Evolutionary conservation across 2,329 filamentous ascomycete species (phyloP).

Genomic region (Ceratocystis eucalypticola): DNA sequence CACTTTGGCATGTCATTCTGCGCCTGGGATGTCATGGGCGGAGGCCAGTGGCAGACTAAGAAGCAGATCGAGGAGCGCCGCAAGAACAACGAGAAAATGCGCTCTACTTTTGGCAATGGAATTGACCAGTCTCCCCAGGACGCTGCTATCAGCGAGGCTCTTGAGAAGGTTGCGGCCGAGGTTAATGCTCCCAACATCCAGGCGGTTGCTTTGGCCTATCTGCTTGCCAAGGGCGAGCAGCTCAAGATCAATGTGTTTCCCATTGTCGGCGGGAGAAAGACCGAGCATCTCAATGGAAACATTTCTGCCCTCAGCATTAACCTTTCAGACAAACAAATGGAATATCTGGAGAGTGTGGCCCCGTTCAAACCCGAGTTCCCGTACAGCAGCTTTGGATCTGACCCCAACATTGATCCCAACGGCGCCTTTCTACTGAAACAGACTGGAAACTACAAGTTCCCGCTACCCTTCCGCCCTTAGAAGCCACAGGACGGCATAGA

Average conservation of each 20-base stretch:
- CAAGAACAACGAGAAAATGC: constrained; percentile 30
- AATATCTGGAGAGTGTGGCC: constrained; percentile 38
- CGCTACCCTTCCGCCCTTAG: constrained; percentile 9
- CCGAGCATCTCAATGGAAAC: constrained; percentile 40
- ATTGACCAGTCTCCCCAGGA: constrained; percentile 35
- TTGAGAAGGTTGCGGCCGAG: constrained; percentile 45
- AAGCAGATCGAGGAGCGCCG: constrained; percentile 26
- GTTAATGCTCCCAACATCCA: constrained; percentile 45
- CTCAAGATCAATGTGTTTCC: constrained; percentile 34
- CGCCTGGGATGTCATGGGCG: constrained; percentile 47
- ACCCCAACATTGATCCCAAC: constrained; percentile 4
- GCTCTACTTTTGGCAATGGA: constrained; percentile 20
- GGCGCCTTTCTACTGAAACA: not conserved
- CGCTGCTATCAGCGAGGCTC: constrained; percentile 38
- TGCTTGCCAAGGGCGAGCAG: constrained; percentile 34
- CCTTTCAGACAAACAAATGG: constrained; percentile 39
- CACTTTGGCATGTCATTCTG: constrained; percentile 37
- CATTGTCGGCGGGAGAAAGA: constrained; percentile 38
- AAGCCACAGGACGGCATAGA: not conserved
- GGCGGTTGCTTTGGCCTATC: constrained; percentile 42
- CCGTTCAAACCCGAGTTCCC: constrained; percentile 32
- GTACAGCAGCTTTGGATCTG: not conserved
- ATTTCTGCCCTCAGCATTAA: constrained; percentile 40
- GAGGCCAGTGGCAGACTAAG: constrained; percentile 36
- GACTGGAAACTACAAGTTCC: constrained; percentile 1